Conservation (phyloP, 2,329 filamentous ascomycete genomes). For the Colletotrichum eremochloae region DNA sequence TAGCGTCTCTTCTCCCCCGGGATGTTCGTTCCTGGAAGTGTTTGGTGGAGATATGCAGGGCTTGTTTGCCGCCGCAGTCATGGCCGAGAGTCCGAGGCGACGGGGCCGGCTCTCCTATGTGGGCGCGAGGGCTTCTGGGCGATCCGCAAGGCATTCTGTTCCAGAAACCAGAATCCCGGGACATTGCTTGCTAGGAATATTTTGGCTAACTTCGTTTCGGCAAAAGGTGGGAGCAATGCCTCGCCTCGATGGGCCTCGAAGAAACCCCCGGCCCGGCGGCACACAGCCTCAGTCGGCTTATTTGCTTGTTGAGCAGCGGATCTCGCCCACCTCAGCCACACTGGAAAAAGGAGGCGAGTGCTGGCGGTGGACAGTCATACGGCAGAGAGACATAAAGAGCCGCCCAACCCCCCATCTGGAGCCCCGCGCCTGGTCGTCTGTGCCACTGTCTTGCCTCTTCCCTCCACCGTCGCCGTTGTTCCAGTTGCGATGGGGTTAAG, state of each 20-base stretch:
- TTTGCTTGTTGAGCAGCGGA: not conserved
- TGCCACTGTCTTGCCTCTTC: not conserved
- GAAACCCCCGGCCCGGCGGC: not conserved
- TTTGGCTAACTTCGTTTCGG: not conserved
- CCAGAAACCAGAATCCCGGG: not conserved
- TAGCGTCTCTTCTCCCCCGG: not conserved
- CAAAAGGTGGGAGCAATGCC: not conserved
- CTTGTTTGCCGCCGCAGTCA: not conserved
- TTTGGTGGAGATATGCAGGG: not conserved
- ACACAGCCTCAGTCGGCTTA: not conserved
- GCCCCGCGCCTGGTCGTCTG: not conserved
- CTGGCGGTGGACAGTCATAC: not conserved
- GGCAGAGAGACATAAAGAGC: not conserved
- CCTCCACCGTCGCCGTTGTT: not conserved
- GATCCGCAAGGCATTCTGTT: slow-evolving; percentile 2
- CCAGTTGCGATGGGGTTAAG: not conserved
- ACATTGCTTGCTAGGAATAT: not conserved
- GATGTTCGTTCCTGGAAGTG: not conserved
- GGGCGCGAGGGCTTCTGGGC: not conserved
- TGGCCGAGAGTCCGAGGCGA: not conserved
- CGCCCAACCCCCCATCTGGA: not conserved
- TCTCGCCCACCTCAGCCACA: not conserved
- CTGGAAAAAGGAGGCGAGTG: not conserved
- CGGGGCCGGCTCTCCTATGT: not conserved
- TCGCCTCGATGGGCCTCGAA: not conserved